Conservation (phyloP, 1,284 basidiomycete genomes). For the Melampsora americana region DNA sequence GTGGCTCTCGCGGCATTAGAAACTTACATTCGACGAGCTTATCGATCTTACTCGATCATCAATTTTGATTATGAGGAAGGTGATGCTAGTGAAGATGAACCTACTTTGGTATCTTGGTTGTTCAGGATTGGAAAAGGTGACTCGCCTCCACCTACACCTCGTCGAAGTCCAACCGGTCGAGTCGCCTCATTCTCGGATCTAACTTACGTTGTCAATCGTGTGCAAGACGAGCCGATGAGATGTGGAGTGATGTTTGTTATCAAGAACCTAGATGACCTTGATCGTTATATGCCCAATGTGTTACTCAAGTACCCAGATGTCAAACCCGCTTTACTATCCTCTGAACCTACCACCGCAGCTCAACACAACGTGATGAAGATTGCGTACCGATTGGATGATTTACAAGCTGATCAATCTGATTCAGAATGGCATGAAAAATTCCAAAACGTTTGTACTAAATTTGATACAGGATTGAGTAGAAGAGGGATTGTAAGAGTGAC, state of each 20-base stretch:
- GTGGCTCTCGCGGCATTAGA: slow-evolving; percentile 88
- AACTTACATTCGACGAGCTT: slow-evolving; percentile 91
- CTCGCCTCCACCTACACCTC: slow-evolving; percentile 67
- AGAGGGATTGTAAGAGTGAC: slow-evolving; percentile 89
- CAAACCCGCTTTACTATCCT: slow-evolving; percentile 39
- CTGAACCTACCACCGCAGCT: slow-evolving; percentile 68
- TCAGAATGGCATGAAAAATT: slow-evolving; percentile 74
- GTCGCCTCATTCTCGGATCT: slow-evolving; percentile 89
- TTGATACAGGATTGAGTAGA: slow-evolving; percentile 63
- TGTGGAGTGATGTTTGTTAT: slow-evolving; percentile 86
- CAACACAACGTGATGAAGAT: slow-evolving; percentile 91
- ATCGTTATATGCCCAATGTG: slow-evolving; percentile 62
- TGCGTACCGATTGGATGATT: slow-evolving; percentile 77
- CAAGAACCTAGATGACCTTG: slow-evolving; percentile 68
- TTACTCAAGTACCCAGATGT: slow-evolving; percentile 49
- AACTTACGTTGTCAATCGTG: slow-evolving; percentile 75
- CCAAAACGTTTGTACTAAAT: slow-evolving; percentile 69
- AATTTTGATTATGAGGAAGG: slow-evolving; percentile 92
- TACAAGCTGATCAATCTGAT: slow-evolving; percentile 72
- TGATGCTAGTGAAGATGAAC: slow-evolving; percentile 72
- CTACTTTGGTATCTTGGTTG: slow-evolving; percentile 79
- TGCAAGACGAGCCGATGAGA: slow-evolving; percentile 79
- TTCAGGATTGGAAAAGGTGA: slow-evolving; percentile 72
- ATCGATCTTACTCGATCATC: slow-evolving; percentile 87
- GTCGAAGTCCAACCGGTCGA: slow-evolving; percentile 53